phyloP scores from a whole-genome alignment of 31 red algal species.

The Porphyra umbilicalis region DNA sequence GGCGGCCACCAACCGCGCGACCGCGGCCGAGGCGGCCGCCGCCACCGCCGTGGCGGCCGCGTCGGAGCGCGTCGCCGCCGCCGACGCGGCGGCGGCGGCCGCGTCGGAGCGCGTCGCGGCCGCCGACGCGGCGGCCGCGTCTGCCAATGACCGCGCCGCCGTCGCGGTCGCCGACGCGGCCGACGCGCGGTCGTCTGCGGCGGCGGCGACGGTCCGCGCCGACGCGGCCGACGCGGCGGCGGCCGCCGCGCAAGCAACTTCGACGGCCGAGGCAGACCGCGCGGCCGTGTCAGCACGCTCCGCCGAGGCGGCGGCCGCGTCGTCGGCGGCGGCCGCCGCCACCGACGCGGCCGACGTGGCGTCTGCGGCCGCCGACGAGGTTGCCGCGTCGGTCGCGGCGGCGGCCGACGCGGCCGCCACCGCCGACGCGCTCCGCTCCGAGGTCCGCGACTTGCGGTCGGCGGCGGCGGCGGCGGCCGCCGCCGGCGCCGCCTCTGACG shows the following conservation, averaged over 20 bases:
- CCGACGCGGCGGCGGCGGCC: not conserved
- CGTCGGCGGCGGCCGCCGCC: not conserved
- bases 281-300: not conserved
- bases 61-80: not conserved
- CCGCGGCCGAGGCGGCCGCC: not conserved
- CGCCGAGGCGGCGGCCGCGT: not conserved
- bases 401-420: too few species aligned
- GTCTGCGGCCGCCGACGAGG: too few species aligned
- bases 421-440: too few species aligned
- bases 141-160: not conserved
- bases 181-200: not conserved
- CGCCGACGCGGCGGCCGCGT: not conserved
- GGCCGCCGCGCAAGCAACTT: not conserved
- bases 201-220: not conserved
- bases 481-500: not conserved
- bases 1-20: not conserved
- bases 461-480: not conserved
- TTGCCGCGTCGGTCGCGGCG: too few species aligned
- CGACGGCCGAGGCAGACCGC: not conserved
- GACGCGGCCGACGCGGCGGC: not conserved
- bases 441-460: not conserved
- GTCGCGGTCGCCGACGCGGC: not conserved
- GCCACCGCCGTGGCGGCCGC: not conserved
- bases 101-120: not conserved
- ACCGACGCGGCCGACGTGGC: not conserved